These are phyloP conservation scores for Ustilago xerochloae DNA, from an alignment of 1,284 basidiomycete species.

Conservation along the genomic window DNA sequence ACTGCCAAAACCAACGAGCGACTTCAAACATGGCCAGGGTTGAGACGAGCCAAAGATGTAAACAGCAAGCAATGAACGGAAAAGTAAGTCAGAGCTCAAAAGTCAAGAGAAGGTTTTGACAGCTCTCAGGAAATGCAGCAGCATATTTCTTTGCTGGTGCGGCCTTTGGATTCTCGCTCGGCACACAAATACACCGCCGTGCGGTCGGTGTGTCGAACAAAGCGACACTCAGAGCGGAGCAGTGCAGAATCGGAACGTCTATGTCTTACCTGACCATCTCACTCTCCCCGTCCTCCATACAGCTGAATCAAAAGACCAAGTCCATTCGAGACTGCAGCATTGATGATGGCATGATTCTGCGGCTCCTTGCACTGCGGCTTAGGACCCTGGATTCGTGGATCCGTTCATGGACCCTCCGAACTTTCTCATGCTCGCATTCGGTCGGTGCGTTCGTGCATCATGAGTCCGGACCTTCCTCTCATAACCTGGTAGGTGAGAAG, in stretches of 20 bases:
- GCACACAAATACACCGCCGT: not conserved
- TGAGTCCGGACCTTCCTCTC: not conserved
- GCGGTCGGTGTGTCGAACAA: not conserved
- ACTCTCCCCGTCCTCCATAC: too few species aligned
- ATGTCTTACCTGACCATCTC: not conserved
- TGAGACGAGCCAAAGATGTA: not conserved
- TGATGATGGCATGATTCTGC: too few species aligned
- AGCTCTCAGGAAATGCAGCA: not conserved
- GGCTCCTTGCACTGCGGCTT: not conserved
- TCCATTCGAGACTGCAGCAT: too few species aligned
- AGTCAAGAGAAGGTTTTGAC: not conserved
- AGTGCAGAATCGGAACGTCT: not conserved
- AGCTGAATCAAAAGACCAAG: too few species aligned
- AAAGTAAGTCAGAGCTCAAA: not conserved
- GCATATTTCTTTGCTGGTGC: too few species aligned
- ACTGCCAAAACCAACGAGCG: too few species aligned
- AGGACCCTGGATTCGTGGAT: not conserved
- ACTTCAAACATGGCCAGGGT: too few species aligned
- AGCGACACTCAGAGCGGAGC: too few species aligned
- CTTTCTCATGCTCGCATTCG: not conserved
- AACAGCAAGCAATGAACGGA: too few species aligned
- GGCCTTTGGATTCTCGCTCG: not conserved
- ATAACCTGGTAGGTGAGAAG: too few species aligned
- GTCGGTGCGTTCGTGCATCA: not conserved
- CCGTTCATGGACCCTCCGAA: not conserved